Base-by-base conservation (phyloP, 345 rosid genomes). In the Gossypium rotundifolium region DNA sequence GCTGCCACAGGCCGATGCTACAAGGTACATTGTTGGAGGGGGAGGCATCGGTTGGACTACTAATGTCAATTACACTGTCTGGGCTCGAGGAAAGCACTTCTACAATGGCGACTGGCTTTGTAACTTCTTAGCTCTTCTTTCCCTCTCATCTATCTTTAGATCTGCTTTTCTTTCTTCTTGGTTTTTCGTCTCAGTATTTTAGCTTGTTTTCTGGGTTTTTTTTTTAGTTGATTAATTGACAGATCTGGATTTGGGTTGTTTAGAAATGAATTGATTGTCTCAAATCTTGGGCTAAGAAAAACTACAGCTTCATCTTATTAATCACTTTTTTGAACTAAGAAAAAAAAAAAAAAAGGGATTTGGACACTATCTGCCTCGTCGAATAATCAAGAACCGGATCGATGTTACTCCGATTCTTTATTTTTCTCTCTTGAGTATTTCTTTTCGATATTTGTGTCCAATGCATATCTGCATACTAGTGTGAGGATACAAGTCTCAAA, bases 101-200 rank as follows among this genome's bases (percentile, higher is more conserved):
- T 87, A 89, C 85, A 84, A 88, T 82, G 98, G 89, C 8, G 98
- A 94, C 77, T 94, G 98, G 98, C 98, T 94, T 70, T 91, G 98
- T 94, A 87, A 57, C 83, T 25, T 69, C 80, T 55, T 42, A 61
- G 75, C 65, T 53, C 69, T 65, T 46, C 58, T 65, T 38, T 75
- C 29, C 7, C 23, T 53, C 65, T 42, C 54, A 46, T 70, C 20
- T 65, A 4, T 38, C 61, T 79, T 75, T 75, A 74, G 84, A 85
- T 89, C 87, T 84, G 23, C 57, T 23, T 48, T 18, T 52, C 13
- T 66, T 7, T 17, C 42, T 53, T 48, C 7, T 33, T 33, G 40
- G 40, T 67, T 60, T 9, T 68, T 65, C 2, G 14, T 46, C 49
- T 25, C 20, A 27, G 25, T 4, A 17, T 65, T 11, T 70, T 58